Evolutionary conservation across 176 grass and related monocot genomes (phyloP), one percentile per base, ranked within the genome.

Genomic region (Aegilops longissima): DNA sequence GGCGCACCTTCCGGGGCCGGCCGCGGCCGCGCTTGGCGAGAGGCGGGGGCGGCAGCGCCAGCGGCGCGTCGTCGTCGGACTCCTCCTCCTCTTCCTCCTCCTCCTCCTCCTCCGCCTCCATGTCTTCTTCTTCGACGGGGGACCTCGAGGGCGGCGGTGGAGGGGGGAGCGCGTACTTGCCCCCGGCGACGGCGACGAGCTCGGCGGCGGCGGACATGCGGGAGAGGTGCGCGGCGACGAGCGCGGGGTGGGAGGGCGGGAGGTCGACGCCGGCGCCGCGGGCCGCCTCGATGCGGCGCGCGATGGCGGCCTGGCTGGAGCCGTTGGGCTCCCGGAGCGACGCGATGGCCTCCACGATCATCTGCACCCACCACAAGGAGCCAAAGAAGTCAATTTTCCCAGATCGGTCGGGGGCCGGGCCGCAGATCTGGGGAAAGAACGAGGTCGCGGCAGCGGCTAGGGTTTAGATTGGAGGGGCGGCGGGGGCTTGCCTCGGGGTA

Each of bases 311-410:
- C 87, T 93, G 89, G 85, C 89, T 93, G 44, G 89, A 93, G 62
- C 89, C 91, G 35, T 84, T 83, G 30, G 90, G 73, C 77, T 86
- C 93, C 45, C 84, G 89, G 54, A 90, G 89, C 77, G 86, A 73
- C 30, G 86, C 82, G 89, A 93, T 87, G 73, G 93, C 93, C n/a
- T 81, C 76, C 42, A 86, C 67, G 80, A 95, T 95, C 86, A 95
- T 89, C 93, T 95, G 93, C 84, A 91, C 73, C 3, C 5, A 14
- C 12, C 10, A 5, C 42, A 75, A 21, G 4, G 4, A 40, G 59
- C n/a, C 39, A 31, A 51, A 74, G 80, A 66, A 27, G 73, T 90
- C 84, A 86, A 79, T 83, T 73, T 45, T 36, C 64, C 79, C 38
- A 84, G 82, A 75, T 84, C 82, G 71, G 84, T 62, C 80, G 87